Base-by-base conservation (phyloP, 2,329 filamentous ascomycete species). In the Ophiostoma sp. region DNA sequence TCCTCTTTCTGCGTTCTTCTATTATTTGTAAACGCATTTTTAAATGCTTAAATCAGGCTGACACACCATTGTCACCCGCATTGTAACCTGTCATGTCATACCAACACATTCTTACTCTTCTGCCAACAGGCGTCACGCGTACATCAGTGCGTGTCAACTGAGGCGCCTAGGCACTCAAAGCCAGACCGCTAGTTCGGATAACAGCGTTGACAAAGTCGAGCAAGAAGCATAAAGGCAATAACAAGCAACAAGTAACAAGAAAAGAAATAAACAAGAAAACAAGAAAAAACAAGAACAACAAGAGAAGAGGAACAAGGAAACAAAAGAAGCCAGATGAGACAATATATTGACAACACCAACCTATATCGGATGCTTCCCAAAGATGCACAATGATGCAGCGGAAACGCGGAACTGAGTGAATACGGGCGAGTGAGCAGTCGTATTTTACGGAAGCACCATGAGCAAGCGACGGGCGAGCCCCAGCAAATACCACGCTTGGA, bases 181-280 rank as follows among this genome's bases (percentile, higher is more conserved):
- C 27, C 23, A 33, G 57, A 62, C 57, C 57, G 57, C 57, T 20
- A 62, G 13, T 62, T 62, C 57, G 57, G 57, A 35, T 62, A 33
- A 13, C 13, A 62, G 8, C 57, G 15, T 62, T 8, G 20, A n/a
- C 13, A 48, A 57, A 57, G 8, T 11, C 4, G 11, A 27, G 20
- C 10, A 20, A 31, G 20, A 60, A 60, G 5, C 5, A 31, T 13
- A 60, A 60, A 62, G 31, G 4, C n/a, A n/a, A n/a, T n/a, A 33
- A 11, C 23, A 62, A 33, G 10, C n/a, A n/a, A n/a, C 3, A 54
- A 54, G 20, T 20, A 41, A 8, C 10, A 41, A 15, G 39, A 41
- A 41, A 41, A 41, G 10, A 52, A 23, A 52, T 3, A n/a, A 7
- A n/a, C 48, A 41, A 41, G 39, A 60, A n/a, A 60, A 60, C 3